A percentile compares a stretch with the other conserved stretches of the same genome.
These are phyloP conservation scores for Mortierella polycephala DNA, from an alignment of 371 early-diverging fungal genomes.

Conservation along the genomic window DNA sequence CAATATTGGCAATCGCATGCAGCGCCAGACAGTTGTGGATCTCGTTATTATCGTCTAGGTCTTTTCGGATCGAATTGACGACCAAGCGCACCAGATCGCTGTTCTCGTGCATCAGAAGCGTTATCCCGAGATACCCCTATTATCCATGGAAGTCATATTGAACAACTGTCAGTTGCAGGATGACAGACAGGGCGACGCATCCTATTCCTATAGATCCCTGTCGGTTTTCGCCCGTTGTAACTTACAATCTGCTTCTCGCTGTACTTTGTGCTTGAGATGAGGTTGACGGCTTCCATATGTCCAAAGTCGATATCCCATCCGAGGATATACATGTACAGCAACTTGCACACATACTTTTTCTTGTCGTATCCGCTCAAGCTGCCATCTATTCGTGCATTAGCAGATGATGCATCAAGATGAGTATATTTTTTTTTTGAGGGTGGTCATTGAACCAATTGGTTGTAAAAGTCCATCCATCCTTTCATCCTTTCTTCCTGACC, in stretches of 20 bases:
- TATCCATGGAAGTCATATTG: no score
- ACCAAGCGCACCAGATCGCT: slow-evolving; percentile 86
- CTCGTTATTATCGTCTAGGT: slow-evolving; percentile 91
- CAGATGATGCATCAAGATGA: neutral
- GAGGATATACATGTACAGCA: slow-evolving; percentile 97
- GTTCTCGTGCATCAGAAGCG: slow-evolving; percentile 89
- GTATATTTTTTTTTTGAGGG: neutral
- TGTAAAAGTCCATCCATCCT: neutral
- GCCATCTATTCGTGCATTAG: slow-evolving; percentile 67
- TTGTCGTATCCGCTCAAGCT: slow-evolving; percentile 95
- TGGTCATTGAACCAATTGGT: neutral
- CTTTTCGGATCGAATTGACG: slow-evolving; percentile 88
- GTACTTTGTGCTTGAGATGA: slow-evolving; percentile 89
- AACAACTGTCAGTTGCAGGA: no score
- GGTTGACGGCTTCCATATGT: slow-evolving; percentile 93
- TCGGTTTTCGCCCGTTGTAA: neutral
- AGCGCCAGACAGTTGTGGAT: slow-evolving; percentile 91
- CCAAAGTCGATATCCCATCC: slow-evolving; percentile 99
- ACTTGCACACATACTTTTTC: slow-evolving; percentile 98
- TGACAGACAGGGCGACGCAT: no score
- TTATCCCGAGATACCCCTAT: slow-evolving; percentile 95
- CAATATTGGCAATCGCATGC: slow-evolving; percentile 95
- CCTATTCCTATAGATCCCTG: no score
- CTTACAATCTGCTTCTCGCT: slow-evolving; percentile 97
- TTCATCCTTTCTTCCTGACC: slow-evolving; percentile 56